Evolutionary conservation across 371 early-diverging fungal genomes (phyloP), one percentile per base, ranked within the genome.

Genomic region (Mucor plumbeus): DNA sequence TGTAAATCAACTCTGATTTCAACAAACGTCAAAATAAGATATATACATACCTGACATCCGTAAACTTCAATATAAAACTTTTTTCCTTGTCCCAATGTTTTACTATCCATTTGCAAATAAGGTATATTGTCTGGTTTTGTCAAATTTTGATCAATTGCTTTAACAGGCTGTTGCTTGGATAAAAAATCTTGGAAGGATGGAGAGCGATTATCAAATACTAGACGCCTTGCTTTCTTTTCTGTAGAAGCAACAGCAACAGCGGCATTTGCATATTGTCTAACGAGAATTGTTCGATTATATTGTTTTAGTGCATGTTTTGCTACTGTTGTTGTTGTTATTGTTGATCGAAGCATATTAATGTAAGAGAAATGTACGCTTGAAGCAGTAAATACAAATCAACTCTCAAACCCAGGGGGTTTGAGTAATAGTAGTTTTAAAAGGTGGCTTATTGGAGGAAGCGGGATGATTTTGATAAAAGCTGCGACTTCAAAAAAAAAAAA

Each of bases 41-140:
- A 26, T 3, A 10, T 6, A 44, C 54, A 69, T 80, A 79, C 81
- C 72, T 92, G 93, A 70, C 93, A 92, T 7, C 93, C 93, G 68
- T 92, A 92, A 11, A 92, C 91, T 71, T 92, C 93, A 15, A 91
- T 86, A 74, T 83, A 91, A 68, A 84, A 87, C 35, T 82, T 83
- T 65, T 74, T 72, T 8, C 84, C 85, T 47, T 67, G 68, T 10
- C 82, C 84, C 55, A 76, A 79, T 34, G 67, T 68, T 8, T 69
- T 77, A 0, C 75, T 73, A 26, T 76, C 75, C n/a, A 78, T 69
- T 7, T 80, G 63, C 54, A 90, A 77, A 65, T 89, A 91, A 6
- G 90, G 90, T 26, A 90, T 48, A 10, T 76, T 40, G 3, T 86
- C 86, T 0, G 87, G 81, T 4, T 64, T 59, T 6, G 65, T 54